Conservation (phyloP, 2,329 filamentous ascomycete species). For the Aureobasidium vineae region DNA sequence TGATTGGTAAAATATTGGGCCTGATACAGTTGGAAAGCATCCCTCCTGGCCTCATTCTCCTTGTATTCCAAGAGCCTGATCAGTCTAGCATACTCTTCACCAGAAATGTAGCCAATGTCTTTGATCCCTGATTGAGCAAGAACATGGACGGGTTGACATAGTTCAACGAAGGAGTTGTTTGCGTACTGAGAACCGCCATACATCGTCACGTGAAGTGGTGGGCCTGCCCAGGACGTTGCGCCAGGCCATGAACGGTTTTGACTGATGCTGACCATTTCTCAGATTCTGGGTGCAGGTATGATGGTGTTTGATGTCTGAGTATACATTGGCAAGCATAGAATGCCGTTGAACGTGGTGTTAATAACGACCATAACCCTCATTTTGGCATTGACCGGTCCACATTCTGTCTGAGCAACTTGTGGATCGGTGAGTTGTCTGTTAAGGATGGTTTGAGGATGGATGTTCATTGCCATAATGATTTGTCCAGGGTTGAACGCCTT, state of each 20-base stretch:
- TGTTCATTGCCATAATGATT: background rate
- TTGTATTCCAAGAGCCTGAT: background rate
- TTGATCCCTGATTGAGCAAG: background rate
- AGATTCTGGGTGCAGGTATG: background rate
- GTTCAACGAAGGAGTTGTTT: background rate
- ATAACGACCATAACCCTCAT: background rate
- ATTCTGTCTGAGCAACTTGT: background rate
- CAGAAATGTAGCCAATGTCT: background rate
- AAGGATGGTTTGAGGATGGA: slow-evolving; percentile 1
- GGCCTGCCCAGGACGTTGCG: background rate
- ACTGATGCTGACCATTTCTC: background rate
- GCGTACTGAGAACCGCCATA: background rate
- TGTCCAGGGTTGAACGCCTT: background rate
- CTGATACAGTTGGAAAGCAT: background rate
- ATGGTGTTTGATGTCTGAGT: background rate
- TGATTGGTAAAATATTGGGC: background rate
- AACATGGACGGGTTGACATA: background rate
- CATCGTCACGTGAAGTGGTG: background rate
- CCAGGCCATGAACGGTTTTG: background rate
- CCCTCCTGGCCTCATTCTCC: background rate
- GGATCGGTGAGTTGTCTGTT: background rate
- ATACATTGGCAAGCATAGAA: background rate
- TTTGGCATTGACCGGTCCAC: background rate
- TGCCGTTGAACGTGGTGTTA: background rate
- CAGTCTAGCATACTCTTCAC: background rate